Evolutionary conservation across 768 basidiomycete species (phyloP).

Genomic region (Naematelia encephala): DNA sequence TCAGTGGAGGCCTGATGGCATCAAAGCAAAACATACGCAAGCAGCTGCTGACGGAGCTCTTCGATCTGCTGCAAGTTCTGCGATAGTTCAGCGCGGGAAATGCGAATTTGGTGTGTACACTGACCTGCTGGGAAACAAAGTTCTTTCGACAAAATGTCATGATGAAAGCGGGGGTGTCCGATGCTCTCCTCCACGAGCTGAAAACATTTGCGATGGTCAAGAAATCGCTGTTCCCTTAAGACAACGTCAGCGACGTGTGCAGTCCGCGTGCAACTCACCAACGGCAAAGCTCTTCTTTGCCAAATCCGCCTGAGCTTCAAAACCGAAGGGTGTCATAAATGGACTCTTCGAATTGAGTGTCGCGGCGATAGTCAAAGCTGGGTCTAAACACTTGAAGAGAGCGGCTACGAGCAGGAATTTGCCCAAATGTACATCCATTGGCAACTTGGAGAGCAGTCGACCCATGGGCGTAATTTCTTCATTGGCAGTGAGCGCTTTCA

Average conservation of each 20-base stretch:
- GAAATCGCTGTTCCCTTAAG: constrained; percentile 86
- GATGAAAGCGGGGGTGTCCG: constrained; percentile 60
- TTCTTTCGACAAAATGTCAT: constrained; percentile 75
- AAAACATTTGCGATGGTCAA: constrained; percentile 89
- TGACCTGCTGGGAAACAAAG: constrained; percentile 77
- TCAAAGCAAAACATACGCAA: constrained; percentile 56
- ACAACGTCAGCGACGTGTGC: constrained; percentile 5
- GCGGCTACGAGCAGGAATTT: constrained; percentile 85
- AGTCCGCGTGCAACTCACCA: constrained; percentile 55
- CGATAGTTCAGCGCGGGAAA: constrained; percentile 1
- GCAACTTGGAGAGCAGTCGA: constrained; percentile 78
- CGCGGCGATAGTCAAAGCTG: constrained; percentile 93
- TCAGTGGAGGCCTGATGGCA: neutral
- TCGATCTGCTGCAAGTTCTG: constrained; percentile 94
- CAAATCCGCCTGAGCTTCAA: constrained; percentile 78
- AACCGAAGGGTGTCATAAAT: constrained; percentile 81
- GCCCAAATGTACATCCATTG: constrained; percentile 92
- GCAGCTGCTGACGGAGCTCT: constrained; percentile 85
- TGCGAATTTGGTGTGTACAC: constrained; percentile 3
- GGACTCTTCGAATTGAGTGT: constrained; percentile 89
- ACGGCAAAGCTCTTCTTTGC: constrained; percentile 75
- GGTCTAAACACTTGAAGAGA: constrained; percentile 84
- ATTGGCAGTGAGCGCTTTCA: constrained; percentile 72
- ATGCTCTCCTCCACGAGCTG: constrained; percentile 76
- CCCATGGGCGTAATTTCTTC: constrained; percentile 97